A percentile compares a stretch with the other conserved stretches of the same genome.
Evolutionary conservation across 176 grass and related monocot species (phyloP).

Genomic region (Poa pratensis): DNA sequence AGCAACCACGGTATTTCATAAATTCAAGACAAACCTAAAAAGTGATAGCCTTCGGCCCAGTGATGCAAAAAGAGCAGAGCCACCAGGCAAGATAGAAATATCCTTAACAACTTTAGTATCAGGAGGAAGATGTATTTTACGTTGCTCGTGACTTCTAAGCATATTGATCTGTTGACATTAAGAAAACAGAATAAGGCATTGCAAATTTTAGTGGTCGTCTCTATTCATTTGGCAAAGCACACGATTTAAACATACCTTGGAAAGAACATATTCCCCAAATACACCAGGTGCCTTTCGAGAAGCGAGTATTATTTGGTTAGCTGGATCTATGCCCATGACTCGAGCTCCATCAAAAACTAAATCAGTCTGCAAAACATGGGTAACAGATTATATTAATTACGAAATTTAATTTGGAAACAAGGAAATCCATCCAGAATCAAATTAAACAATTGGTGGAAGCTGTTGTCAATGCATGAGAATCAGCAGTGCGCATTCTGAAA

Average conservation of each 20-base stretch:
- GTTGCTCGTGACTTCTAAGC: conserved; percentile 36
- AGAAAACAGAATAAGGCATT: conserved; percentile 1
- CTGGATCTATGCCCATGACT: conserved; percentile 77
- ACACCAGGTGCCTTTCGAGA: conserved; percentile 59
- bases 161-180: conserved; percentile 70
- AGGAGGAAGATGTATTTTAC: conserved; percentile 64
- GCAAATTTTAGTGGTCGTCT: conserved; percentile 1
- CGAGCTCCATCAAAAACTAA: conserved; percentile 68
- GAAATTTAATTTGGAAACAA: conserved; percentile 4
- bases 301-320: conserved; percentile 65
- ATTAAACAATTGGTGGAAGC: background rate
- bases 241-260: conserved; percentile 55
- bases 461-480: background rate
- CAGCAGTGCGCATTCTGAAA: background rate
- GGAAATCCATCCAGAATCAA: conserved; percentile 3
- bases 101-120: conserved; percentile 79
- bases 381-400: background rate
- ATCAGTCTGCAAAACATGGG: conserved; percentile 64
- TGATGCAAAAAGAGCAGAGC: conserved; percentile 73
- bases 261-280: conserved; percentile 65
- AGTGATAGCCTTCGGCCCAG: conserved; percentile 70
- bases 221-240: conserved; percentile 7
- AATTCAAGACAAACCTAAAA: conserved; percentile 66
- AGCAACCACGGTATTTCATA: conserved; percentile 1
- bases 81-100: conserved; percentile 67